Conservation (phyloP, 23 red algal genomes). For the Pyropia yezoensis region DNA sequence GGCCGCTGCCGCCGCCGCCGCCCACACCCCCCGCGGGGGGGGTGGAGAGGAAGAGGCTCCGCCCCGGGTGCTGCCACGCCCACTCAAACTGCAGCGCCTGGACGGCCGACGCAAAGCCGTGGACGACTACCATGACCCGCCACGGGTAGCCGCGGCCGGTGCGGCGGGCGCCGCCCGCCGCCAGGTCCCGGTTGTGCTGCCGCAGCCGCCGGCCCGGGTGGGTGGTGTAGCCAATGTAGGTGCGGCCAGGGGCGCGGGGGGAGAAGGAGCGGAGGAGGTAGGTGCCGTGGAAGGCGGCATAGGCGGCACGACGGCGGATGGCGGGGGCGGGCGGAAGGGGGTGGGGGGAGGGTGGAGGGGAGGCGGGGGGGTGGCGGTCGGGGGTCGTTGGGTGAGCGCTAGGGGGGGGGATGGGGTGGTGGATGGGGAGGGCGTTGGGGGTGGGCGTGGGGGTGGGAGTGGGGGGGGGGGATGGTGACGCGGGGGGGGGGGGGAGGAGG, state of each 20-base stretch:
- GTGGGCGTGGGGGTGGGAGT: too few species aligned
- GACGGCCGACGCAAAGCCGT: conserved; percentile 59
- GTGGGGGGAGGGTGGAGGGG: too few species aligned
- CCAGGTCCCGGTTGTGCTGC: conserved; percentile 88
- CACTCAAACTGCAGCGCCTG: conserved; percentile 99
- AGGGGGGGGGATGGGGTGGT: too few species aligned
- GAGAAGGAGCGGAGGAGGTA: conserved; percentile 43
- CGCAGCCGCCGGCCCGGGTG: conserved; percentile 71
- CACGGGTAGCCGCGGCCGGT: conserved; percentile 66
- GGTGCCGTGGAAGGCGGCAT: conserved; percentile 17
- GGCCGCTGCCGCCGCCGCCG: too few species aligned
- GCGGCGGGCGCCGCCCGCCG: conserved; percentile 48
- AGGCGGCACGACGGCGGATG: too few species aligned
- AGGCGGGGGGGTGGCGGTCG: too few species aligned
- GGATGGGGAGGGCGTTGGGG: too few species aligned
- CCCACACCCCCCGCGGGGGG: too few species aligned
- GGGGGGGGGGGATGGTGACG: too few species aligned
- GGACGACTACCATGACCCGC: conserved; percentile 63
- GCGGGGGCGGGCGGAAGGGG: too few species aligned
- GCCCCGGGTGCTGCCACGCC: conserved; percentile 91
- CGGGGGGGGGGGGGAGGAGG: too few species aligned
- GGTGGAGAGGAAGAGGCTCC: conserved; percentile 5
- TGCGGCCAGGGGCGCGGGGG: conserved; percentile 34
- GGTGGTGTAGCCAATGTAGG: conserved; percentile 95
- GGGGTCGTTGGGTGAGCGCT: too few species aligned